A percentile compares a stretch with the other conserved stretches of the same genome.
phyloP scores from a whole-genome alignment of 768 basidiomycete genomes.

The Collybia nuda region DNA sequence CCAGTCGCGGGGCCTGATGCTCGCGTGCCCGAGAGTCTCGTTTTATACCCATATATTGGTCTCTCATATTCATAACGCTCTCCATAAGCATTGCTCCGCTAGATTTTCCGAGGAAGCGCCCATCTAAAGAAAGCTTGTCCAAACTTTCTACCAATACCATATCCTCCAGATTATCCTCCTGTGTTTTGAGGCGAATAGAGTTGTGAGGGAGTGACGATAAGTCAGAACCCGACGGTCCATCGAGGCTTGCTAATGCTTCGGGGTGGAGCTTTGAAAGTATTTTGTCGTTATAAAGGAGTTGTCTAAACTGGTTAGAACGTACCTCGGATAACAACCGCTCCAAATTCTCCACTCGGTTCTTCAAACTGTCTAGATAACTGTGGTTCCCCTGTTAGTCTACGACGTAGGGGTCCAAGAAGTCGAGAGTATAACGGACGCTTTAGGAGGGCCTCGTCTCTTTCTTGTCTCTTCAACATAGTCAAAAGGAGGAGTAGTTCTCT shows the following conservation, averaged over 20 bases:
- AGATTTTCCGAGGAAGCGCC: slow-evolving; percentile 53
- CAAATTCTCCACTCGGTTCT: slow-evolving; percentile 58
- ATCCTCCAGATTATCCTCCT: slow-evolving; percentile 31
- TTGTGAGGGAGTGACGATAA: slow-evolving; percentile 1
- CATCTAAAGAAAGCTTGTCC: slow-evolving; percentile 21
- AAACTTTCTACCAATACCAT: slow-evolving; percentile 35
- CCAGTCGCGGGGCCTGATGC: background rate
- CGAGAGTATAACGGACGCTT: slow-evolving; percentile 39
- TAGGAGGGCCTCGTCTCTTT: slow-evolving; percentile 55
- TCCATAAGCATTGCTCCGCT: slow-evolving; percentile 52
- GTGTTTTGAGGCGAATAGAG: slow-evolving; percentile 8
- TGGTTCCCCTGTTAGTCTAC: background rate
- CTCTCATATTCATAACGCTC: slow-evolving; percentile 55
- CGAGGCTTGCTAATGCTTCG: slow-evolving; percentile 14
- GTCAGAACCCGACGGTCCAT: background rate
- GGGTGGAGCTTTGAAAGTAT: slow-evolving; percentile 55
- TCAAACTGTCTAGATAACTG: slow-evolving; percentile 59
- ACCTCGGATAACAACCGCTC: slow-evolving; percentile 50
- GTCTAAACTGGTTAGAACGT: background rate
- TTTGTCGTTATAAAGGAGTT: background rate
- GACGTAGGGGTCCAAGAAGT: background rate
- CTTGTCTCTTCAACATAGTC: slow-evolving; percentile 19
- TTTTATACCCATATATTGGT: slow-evolving; percentile 42
- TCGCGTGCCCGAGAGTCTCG: slow-evolving; percentile 3
- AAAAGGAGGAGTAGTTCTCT: background rate